A percentile compares a stretch with the other conserved stretches of the same genome.
Conservation (phyloP, 148 eudicot genomes). For the Rhododendron mucronatum region DNA sequence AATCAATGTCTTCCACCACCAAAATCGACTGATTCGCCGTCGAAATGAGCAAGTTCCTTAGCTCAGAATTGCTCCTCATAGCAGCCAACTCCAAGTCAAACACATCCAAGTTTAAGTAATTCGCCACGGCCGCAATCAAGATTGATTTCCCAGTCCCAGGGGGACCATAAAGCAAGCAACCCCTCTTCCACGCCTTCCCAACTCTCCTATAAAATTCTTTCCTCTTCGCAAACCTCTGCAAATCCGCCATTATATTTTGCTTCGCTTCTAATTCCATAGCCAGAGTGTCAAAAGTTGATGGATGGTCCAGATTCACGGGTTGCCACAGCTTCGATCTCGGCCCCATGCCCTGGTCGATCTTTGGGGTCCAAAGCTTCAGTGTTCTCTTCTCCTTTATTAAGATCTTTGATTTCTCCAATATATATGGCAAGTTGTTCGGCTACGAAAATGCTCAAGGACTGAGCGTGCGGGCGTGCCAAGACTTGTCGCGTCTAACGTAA, state of each 20-base stretch:
- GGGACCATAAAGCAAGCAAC: slow-evolving; percentile 24
- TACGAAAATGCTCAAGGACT: too few species aligned
- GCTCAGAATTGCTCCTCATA: slow-evolving; percentile 12
- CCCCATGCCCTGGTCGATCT: background rate
- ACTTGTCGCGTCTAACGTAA: too few species aligned
- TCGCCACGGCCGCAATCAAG: slow-evolving; percentile 28
- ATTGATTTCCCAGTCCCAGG: slow-evolving; percentile 27
- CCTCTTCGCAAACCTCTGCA: slow-evolving; percentile 25
- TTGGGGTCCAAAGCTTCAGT: slow-evolving; percentile 15
- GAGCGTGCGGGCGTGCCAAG: too few species aligned
- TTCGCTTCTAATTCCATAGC: slow-evolving; percentile 18
- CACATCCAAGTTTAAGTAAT: slow-evolving; percentile 21
- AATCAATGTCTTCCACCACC: slow-evolving; percentile 33
- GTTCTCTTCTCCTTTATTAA: slow-evolving; percentile 13
- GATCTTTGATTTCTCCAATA: slow-evolving; percentile 10
- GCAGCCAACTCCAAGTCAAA: slow-evolving; percentile 26
- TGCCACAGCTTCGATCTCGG: slow-evolving; percentile 12
- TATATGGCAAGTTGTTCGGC: too few species aligned
- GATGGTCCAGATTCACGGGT: slow-evolving; percentile 22
- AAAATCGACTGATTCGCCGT: slow-evolving; percentile 24
- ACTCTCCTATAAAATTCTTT: slow-evolving; percentile 20
- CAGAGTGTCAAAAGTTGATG: slow-evolving; percentile 21
- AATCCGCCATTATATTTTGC: slow-evolving; percentile 10
- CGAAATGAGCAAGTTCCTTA: slow-evolving; percentile 20
- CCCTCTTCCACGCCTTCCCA: slow-evolving; percentile 34